phyloP scores from a whole-genome alignment of 2,329 filamentous ascomycete species.

The Myrmaecium sp. region DNA sequence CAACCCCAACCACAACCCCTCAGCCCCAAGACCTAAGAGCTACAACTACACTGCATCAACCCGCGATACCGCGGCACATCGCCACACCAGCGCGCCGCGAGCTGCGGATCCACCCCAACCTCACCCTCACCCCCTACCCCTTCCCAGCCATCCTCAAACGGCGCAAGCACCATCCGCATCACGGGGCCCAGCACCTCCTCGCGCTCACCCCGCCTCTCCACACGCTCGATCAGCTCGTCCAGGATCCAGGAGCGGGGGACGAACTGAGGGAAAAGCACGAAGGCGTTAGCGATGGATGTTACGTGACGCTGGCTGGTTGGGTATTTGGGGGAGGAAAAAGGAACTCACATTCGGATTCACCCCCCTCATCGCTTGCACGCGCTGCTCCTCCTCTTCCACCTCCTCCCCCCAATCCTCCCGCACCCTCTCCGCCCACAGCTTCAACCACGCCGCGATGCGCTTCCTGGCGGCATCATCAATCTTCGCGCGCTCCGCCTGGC shows the following conservation, averaged over 20 bases:
- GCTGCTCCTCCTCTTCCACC: conserved; percentile 38
- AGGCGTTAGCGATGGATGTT: conserved; percentile 4
- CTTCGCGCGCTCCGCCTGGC: conserved; percentile 43
- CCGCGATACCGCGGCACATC: conserved; percentile 66
- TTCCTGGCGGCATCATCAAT: conserved; percentile 46
- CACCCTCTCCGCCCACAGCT: conserved; percentile 55
- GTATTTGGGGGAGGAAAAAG: background rate
- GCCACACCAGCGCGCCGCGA: conserved; percentile 69
- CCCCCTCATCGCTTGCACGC: conserved; percentile 58
- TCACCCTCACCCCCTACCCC: too few relatives aligned
- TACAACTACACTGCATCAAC: conserved; percentile 90
- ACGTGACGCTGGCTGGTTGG: background rate
- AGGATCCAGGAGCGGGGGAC: conserved; percentile 81
- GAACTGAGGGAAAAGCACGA: conserved; percentile 35
- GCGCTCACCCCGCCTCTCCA: conserved; percentile 69
- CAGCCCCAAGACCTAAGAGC: conserved; percentile 42
- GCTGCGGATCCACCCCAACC: conserved; percentile 44
- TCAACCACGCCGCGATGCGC: conserved; percentile 62
- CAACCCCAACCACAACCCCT: conserved; percentile 1
- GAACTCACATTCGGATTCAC: conserved; percentile 61
- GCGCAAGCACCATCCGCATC: conserved; percentile 69
- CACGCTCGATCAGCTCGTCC: conserved; percentile 78
- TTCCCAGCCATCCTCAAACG: conserved; percentile 74
- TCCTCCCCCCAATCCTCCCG: conserved; percentile 58
- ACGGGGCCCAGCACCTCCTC: conserved; percentile 60